Base-by-base conservation (phyloP, 371 early-diverging fungal species). In the Zopfochytrium polystomum region DNA sequence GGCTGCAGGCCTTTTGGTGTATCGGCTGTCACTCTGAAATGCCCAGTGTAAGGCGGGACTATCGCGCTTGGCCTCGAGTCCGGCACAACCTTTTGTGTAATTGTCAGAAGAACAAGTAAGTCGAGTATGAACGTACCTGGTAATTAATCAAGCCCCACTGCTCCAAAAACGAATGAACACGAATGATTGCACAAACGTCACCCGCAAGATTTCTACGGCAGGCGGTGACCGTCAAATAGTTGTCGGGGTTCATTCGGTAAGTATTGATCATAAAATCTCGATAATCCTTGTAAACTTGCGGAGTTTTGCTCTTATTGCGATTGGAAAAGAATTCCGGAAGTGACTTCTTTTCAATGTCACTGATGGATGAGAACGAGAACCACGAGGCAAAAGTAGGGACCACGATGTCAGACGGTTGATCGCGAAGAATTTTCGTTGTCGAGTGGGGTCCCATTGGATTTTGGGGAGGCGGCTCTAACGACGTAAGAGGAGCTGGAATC, bases 141-240 rank as follows among this genome's bases (percentile, higher is more conserved):
- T 92, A 93, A 77, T 99, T 99, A 67, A 99, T 95, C 38, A 99
- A 78, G 1, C 99, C 99, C 99, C 99, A 99, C 73, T 98, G 98
- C 74, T 99, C 98, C 49, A 98, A 75, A 67, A 99, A 98, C 4
- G 96, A 91, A 77, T 98, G 97, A 0, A 99, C 94, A 27, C 96
- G 80, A 73, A 98, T 91, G 60, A 99, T 93, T 15, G 95, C 90
- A 67, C 96, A 94, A 2, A 99, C 96, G 80, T 98, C 99, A 31
- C 96, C 96, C 0, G 95, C 90, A 54, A 98, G 70, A 70, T 93
- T 92, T 43, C 96, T 81, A 60, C 98, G 78, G 74, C 95, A 95
- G 0, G 97, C 96, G 1, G 97, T 97, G 13, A 98, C 91, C 7
- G 97, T 95, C 53, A 97, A 77, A 65, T 98, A 98, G 68, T 96